Base-by-base conservation (phyloP, 495 filamentous ascomycete genomes). In the Neurospora sp. region DNA sequence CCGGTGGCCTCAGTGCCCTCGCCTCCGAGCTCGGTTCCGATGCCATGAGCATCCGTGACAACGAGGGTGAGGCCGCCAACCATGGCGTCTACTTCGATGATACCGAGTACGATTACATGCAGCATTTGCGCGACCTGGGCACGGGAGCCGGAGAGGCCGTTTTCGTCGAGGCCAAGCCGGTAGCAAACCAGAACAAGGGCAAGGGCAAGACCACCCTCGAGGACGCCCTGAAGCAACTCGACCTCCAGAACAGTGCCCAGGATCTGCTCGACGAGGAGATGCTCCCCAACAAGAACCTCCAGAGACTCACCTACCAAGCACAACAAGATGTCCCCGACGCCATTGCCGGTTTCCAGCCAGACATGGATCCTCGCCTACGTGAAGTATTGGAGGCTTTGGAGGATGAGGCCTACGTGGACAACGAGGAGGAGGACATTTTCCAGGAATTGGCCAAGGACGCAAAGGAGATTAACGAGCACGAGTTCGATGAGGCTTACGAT, bases 41-140 rank as follows among this genome's bases (percentile, higher is more conserved):
- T 22, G 85, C 82, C 27, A 75, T 77, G 39, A 80, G 80, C 48
- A 85, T 97, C 72, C 90, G 94, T 76, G 86, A 87, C 61, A 98
- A 99, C 82, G 96, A 98, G 81, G 96, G 96, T 74, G 94, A 98
- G 81, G 96, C 96, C 5, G 96, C 96, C 73, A 92, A 93, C 81
- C 88, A 97, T 81, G 96, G 96, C 69, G 86, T 99, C 72, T 98
- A 92, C 87, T 90, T 79, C 77, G 88, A 90, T 78, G 96, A 99
- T 81, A 91, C 93, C 71, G 87, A 91, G 76, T 99, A 99, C 82
- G 96, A 99, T 77, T 99, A 99, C 83, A 98, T 99, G 96, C 96
- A 99, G 81, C 96, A 99, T 83, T 85, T 99, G 84, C 91, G 93
- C n/a, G 96, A 98, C 72, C 86, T 89, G 4, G 88, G 86, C 39